Conservation (phyloP, 2,329 filamentous ascomycete species). For the Neophaeococcomyces aloes region DNA sequence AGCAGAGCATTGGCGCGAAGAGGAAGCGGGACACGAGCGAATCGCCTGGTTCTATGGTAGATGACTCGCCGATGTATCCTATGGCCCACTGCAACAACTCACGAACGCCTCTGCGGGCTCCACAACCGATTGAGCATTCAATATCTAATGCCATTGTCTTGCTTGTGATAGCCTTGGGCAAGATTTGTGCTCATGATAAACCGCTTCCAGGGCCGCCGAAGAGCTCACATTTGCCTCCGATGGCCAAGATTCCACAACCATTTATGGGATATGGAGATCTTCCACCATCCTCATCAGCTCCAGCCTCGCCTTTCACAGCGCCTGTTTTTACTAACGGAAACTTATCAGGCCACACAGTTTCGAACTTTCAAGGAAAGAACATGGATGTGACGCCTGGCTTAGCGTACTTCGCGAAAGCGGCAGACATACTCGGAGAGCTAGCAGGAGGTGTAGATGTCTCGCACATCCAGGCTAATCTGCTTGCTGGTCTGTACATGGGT, state of each 20-base stretch:
- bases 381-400: slow-evolving; percentile 80
- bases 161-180: slow-evolving; percentile 73
- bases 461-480: slow-evolving; percentile 72
- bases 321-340: slow-evolving; percentile 14
- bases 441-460: slow-evolving; percentile 68
- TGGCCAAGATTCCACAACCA: slow-evolving; percentile 21
- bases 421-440: slow-evolving; percentile 74
- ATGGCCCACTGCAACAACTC: slow-evolving; percentile 3
- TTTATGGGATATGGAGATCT: slow-evolving; percentile 18
- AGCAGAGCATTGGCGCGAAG: slow-evolving; percentile 12
- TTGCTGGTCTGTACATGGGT: slow-evolving; percentile 80
- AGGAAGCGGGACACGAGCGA: slow-evolving; percentile 19
- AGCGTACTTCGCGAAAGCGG: slow-evolving; percentile 78
- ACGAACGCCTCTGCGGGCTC: slow-evolving; percentile 7
- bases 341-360: slow-evolving; percentile 1
- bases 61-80: not conserved
- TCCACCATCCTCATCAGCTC: slow-evolving; percentile 16
- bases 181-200: slow-evolving; percentile 54
- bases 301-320: slow-evolving; percentile 16
- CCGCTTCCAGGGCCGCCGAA: slow-evolving; percentile 40
- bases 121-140: slow-evolving; percentile 41
- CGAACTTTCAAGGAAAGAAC: slow-evolving; percentile 48
- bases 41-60: slow-evolving; percentile 15
- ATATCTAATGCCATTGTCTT: slow-evolving; percentile 74
- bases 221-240: slow-evolving; percentile 22